Evolutionary conservation across 768 basidiomycete genomes (phyloP).

Genomic region (Leccinum olivaceopallidum): DNA sequence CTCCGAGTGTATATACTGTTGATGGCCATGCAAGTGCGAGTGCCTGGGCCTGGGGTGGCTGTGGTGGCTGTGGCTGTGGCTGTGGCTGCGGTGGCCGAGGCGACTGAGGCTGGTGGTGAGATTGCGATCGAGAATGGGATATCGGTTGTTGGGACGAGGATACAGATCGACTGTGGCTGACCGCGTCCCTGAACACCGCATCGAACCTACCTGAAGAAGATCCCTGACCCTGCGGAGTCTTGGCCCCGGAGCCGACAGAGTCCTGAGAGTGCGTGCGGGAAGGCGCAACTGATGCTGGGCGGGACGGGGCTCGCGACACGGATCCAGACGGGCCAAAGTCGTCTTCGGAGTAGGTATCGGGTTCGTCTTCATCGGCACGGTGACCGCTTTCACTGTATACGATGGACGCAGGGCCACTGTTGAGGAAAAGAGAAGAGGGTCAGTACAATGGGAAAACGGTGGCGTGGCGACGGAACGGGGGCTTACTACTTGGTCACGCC

Average conservation of each 20-base stretch:
- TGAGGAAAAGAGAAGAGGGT: not conserved
- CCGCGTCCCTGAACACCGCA: not conserved
- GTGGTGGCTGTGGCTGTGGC: not conserved
- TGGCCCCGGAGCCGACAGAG: conserved; percentile 31
- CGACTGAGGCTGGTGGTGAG: too few species aligned
- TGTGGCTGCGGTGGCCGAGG: too few species aligned
- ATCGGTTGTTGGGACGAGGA: too few species aligned
- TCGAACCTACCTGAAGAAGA: conserved; percentile 6
- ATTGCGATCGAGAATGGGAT: too few species aligned
- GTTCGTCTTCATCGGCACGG: conserved; percentile 74
- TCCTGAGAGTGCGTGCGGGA: conserved; percentile 60
- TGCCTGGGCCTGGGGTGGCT: too few species aligned
- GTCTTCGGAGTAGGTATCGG: too few species aligned
- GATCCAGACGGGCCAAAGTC: conserved; percentile 38
- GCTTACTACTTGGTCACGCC: too few species aligned
- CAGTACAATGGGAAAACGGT: too few species aligned
- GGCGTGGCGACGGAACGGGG: not conserved
- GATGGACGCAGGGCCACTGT: conserved; percentile 76
- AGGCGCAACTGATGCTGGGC: conserved; percentile 46
- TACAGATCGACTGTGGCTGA: too few species aligned
- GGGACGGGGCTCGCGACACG: conserved; percentile 39
- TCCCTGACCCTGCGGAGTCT: conserved; percentile 27
- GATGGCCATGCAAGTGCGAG: too few species aligned
- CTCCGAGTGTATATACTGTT: too few species aligned
- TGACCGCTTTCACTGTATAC: conserved; percentile 81